Conservation (phyloP, 2,329 filamentous ascomycete genomes). For the Akanthomyces uredinophilus region DNA sequence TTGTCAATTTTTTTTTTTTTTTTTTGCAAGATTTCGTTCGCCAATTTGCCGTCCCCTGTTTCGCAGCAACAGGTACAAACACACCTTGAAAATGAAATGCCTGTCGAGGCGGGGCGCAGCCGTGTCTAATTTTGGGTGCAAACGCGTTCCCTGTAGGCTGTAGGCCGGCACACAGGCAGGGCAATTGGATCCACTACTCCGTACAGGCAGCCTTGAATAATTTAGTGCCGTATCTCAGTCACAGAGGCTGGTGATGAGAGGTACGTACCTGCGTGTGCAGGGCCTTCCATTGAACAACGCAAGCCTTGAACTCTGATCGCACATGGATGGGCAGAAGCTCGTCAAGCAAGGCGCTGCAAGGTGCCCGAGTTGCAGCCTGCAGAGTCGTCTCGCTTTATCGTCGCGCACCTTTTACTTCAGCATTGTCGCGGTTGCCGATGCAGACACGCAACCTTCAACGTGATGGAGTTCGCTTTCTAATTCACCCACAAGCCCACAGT, state of each 20-base stretch:
- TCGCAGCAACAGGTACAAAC: no score
- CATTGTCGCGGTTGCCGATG: no score
- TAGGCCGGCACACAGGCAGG: no score
- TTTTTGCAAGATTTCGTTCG: no score
- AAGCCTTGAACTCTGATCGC: not conserved
- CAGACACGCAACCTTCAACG: not conserved
- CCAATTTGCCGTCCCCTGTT: no score
- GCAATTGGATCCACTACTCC: not conserved
- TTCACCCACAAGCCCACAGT: not conserved
- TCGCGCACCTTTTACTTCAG: not conserved
- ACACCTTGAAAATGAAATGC: not conserved
- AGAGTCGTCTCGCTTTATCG: not conserved
- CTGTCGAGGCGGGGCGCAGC: not conserved
- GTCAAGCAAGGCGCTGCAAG: not conserved
- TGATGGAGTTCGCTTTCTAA: not conserved
- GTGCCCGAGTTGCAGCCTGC: no score
- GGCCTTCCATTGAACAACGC: not conserved
- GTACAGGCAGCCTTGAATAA: not conserved
- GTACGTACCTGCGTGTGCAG: no score
- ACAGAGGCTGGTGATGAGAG: not conserved
- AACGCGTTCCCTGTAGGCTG: not conserved
- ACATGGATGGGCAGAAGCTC: not conserved
- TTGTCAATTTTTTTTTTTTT: no score
- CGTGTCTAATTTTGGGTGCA: slow-evolving; percentile 10
- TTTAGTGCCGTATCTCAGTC: not conserved